Evolutionary conservation across 2,329 filamentous ascomycete species (phyloP).

Genomic region (Cladophialophora yegresii): DNA sequence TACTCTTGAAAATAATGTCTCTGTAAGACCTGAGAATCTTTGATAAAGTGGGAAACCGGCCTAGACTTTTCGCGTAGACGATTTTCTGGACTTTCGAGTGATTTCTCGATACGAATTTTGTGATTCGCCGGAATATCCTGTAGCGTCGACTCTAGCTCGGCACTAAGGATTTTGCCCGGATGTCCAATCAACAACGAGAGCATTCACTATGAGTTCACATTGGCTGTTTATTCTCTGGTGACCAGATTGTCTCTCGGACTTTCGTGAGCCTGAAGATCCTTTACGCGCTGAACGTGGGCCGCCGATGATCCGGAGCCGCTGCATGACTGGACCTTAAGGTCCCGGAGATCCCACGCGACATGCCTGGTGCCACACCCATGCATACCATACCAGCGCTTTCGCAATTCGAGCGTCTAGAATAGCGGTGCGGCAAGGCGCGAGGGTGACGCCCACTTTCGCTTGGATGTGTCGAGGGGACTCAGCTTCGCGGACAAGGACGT

Average conservation of each 20-base stretch:
- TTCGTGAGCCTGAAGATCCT: not conserved
- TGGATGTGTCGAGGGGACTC: not conserved
- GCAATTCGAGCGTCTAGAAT: constrained; percentile 12
- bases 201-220: constrained; percentile 14
- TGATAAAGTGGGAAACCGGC: not conserved
- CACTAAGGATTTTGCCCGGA: not conserved
- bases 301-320: not conserved
- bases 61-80: not conserved
- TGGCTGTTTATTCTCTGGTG: constrained; percentile 14
- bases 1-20: not conserved
- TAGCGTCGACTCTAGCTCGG: constrained; percentile 5
- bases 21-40: not conserved
- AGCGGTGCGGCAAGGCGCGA: not conserved
- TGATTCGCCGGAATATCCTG: constrained; percentile 21
- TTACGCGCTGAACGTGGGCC: constrained; percentile 5
- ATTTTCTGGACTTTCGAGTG: constrained; percentile 9
- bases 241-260: constrained; percentile 17
- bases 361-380: constrained; percentile 4
- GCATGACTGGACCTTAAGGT: not conserved
- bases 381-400: not conserved
- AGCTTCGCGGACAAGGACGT: not conserved
- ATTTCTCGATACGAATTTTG: constrained; percentile 18
- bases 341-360: constrained; percentile 2
- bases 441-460: constrained; percentile 2
- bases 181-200: constrained; percentile 17